These are phyloP conservation scores for Ogataea ramenticola DNA, from an alignment of 805 yeast species.

Conservation along the genomic window DNA sequence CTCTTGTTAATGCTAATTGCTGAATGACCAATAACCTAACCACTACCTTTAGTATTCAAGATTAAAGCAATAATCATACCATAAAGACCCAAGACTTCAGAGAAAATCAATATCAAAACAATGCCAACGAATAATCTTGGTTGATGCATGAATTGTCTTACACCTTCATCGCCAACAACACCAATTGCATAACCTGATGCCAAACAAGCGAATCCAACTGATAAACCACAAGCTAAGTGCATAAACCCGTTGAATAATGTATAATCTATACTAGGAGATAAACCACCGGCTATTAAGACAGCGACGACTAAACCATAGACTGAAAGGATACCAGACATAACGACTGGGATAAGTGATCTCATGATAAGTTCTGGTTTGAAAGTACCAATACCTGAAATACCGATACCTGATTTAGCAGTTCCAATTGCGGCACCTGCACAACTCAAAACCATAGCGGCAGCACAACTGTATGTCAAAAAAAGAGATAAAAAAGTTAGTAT, in stretches of 20 bases:
- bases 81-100: conserved; percentile 92
- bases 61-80: conserved; percentile 95
- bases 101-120: conserved; percentile 95
- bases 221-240: conserved; percentile 93
- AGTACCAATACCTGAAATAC: conserved; percentile 97
- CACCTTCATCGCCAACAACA: conserved; percentile 99
- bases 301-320: conserved; percentile 97
- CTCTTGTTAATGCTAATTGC: too few species aligned
- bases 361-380: conserved; percentile 95
- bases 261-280: conserved; percentile 71
- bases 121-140: conserved; percentile 97
- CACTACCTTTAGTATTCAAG: conserved; percentile 82
- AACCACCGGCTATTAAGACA: conserved; percentile 87
- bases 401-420: conserved; percentile 96
- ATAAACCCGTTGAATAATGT: conserved; percentile 93
- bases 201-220: conserved; percentile 94
- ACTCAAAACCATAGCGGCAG: conserved; percentile 82
- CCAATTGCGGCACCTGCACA: conserved; percentile 99
- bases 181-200: conserved; percentile 98
- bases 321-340: conserved; percentile 95
- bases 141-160: conserved; percentile 95
- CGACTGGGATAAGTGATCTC: conserved; percentile 94
- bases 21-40: too few species aligned
- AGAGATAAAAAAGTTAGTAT: conserved; percentile 11
- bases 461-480: conserved; percentile 41